A percentile compares a stretch with the other conserved stretches of the same genome.
phyloP scores from a whole-genome alignment of 176 grass and related monocot genomes.

The Aegilops sharonensis region DNA sequence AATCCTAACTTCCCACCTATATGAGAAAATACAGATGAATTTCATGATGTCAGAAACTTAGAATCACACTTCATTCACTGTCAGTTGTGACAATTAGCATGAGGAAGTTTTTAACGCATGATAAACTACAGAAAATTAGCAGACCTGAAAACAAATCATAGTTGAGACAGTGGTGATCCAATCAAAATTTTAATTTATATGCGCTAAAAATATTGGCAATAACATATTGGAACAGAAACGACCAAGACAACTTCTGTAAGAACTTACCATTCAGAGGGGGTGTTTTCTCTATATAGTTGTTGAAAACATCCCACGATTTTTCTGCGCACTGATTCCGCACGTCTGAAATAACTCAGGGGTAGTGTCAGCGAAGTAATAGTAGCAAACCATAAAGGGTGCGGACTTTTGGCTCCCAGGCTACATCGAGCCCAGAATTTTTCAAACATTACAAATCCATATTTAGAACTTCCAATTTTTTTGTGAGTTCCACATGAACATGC shows the following conservation, averaged over 20 bases:
- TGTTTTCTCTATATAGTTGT: conserved; percentile 58
- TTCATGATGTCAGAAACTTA: neutral
- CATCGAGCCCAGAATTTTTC: neutral
- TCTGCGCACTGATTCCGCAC: conserved; percentile 69
- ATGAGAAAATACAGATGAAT: conserved; percentile 15
- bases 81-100: neutral
- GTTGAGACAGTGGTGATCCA: neutral
- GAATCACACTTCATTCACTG: neutral
- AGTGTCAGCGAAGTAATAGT: conserved; percentile 15
- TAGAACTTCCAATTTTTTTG: neutral
- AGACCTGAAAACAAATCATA: neutral
- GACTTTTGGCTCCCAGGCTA: no score
- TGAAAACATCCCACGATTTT: conserved; percentile 94
- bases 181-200: neutral
- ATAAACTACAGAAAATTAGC: neutral
- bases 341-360: conserved; percentile 45
- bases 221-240: neutral
- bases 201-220: neutral
- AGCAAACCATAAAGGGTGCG: neutral
- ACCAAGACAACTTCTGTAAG: neutral
- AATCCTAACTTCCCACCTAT: conserved; percentile 89
- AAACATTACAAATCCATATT: neutral
- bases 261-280: conserved; percentile 73
- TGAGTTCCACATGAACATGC: neutral
- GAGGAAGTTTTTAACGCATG: neutral